phyloP scores from a whole-genome alignment of 1,284 basidiomycete genomes.

The Anthracocystis panici-leucophaei region DNA sequence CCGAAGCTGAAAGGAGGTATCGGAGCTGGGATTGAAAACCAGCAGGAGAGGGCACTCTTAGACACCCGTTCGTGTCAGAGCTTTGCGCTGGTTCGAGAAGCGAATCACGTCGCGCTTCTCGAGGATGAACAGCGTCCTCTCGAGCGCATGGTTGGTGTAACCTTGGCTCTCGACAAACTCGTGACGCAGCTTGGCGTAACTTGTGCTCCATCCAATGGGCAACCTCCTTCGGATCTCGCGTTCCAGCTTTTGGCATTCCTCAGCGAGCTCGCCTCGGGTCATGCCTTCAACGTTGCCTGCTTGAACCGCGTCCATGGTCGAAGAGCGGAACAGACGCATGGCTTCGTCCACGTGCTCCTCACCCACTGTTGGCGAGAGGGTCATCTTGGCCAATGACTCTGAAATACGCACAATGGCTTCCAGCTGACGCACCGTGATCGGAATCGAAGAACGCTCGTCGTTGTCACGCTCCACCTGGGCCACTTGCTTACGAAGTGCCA shows the following conservation, averaged over 20 bases:
- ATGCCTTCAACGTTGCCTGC: conserved; percentile 92
- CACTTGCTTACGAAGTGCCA: conserved; percentile 91
- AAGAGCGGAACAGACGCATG: conserved; percentile 97
- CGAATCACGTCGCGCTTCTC: conserved; percentile 95
- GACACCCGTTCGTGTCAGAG: conserved; percentile 67
- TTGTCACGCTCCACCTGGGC: conserved; percentile 97
- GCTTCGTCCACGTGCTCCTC: conserved; percentile 98
- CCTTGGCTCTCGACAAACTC: conserved; percentile 96
- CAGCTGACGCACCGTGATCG: conserved; percentile 97
- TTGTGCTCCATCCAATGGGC: conserved; percentile 96
- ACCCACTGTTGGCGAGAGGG: conserved; percentile 85
- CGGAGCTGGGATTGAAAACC: not conserved
- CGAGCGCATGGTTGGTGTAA: conserved; percentile 80
- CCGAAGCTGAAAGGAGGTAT: too few species aligned
- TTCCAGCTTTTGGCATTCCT: conserved; percentile 93
- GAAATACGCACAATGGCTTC: conserved; percentile 99
- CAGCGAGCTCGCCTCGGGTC: conserved; percentile 89
- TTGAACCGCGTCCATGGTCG: conserved; percentile 98
- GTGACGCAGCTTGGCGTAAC: conserved; percentile 90
- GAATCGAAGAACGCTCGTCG: conserved; percentile 96
- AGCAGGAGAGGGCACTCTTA: conserved; percentile 8
- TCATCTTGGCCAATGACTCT: conserved; percentile 94
- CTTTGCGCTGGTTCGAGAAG: conserved; percentile 75
- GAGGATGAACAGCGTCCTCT: conserved; percentile 88
- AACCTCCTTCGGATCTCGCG: conserved; percentile 87